Evolutionary conservation across 164 flowering plant species (phyloP), one percentile per base, ranked within the genome.

Genomic region (Warburgia ugandensis): DNA sequence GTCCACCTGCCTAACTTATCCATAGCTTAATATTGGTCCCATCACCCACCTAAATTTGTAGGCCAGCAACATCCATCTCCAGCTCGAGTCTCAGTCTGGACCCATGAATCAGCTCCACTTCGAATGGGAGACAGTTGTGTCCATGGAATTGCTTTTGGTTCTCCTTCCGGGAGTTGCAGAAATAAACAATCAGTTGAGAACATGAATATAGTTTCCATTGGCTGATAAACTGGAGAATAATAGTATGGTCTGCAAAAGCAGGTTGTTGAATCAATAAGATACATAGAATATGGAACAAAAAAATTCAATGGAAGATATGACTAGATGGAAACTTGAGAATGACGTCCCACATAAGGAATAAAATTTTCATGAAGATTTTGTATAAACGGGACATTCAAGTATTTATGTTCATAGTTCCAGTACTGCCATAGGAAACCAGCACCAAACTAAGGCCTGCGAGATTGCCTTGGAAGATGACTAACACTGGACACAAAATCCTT

Each of bases 91-190:
- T 81, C 69, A 31, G 40, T 3, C 42, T 73, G 80, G 30, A 81
- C 85, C 99, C 97, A 94, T 22, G 62, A 55, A 57, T 94, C 97
- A 50, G 76, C 65, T 42, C 92, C 77, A 63, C 68, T 44, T 48
- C 95, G 77, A 41, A 84, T 77, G 6, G 95, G 87, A 47, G 88
- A 73, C 55, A 81, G 68, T n/a, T 87, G 96, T 31, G 88, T 85
- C 95, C 95, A 91, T 23, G 94, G 90, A 51, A 91, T 79, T 19
- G 98, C 98, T 69, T 91, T 91, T 39, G 96, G 98, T 14, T 87
- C 96, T 50, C 98, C 98, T 90, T 61, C 26, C 45, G 6, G 20
- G 36, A 59, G 22, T 23, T 17, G 41, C 46, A 33, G 29, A 11
- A 2, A 32, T 12, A 44, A 23, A 22, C 39, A 29, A 55, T 2